Percentiles rank a stretch among this genome's conserved stretches.
Evolutionary conservation across 352 stramenopile species (phyloP).

Genomic region (Stramenopiles sp.): DNA sequence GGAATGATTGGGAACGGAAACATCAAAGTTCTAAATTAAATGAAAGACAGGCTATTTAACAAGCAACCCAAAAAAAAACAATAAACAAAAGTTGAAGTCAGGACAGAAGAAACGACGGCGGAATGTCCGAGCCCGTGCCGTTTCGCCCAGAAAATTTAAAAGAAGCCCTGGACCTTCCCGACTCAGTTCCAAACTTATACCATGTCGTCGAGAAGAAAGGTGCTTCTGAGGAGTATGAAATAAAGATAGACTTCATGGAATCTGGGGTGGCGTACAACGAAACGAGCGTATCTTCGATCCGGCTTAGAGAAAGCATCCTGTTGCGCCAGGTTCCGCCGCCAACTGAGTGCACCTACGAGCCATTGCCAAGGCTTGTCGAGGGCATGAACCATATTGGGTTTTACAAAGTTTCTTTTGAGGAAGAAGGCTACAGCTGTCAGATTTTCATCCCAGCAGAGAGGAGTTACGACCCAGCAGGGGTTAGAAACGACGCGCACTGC

Average conservation of each 20-base stretch:
- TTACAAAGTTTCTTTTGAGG: neutral
- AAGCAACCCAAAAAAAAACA: neutral
- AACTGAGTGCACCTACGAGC: slow-evolving; percentile 3
- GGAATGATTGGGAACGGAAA: neutral
- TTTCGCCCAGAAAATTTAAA: slow-evolving; percentile 1
- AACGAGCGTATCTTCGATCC: slow-evolving; percentile 2
- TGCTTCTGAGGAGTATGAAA: neutral
- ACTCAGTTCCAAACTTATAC: neutral
- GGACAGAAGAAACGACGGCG: slow-evolving; percentile 3
- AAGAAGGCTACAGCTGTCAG: neutral
- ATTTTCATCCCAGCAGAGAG: slow-evolving; percentile 7
- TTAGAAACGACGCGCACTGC: slow-evolving; percentile 4
- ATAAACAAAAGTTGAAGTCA: slow-evolving; percentile 5
- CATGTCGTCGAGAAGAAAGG: slow-evolving; percentile 2
- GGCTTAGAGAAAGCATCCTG: slow-evolving; percentile 4
- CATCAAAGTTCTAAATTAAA: no score
- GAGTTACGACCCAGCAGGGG: slow-evolving; percentile 4
- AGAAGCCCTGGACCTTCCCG: neutral
- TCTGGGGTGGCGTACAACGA: slow-evolving; percentile 3
- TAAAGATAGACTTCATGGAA: neutral
- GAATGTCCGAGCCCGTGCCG: neutral
- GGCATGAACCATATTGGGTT: slow-evolving; percentile 6
- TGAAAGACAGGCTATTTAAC: neutral
- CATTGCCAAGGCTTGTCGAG: neutral
- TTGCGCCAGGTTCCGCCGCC: neutral